Conservation (phyloP, 139 green algal species). For the Diplosphaera chodatii region DNA sequence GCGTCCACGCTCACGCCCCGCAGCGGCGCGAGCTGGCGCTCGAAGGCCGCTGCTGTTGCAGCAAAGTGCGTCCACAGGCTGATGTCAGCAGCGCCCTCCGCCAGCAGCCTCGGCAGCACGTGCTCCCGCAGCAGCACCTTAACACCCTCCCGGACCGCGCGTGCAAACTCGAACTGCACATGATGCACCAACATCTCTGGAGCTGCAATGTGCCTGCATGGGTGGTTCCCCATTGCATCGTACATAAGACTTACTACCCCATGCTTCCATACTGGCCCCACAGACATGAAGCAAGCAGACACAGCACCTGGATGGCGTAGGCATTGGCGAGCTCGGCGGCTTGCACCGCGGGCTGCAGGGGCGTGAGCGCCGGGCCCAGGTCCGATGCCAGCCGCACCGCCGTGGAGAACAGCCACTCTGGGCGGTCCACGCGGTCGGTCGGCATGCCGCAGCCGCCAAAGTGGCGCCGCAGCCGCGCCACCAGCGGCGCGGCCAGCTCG, state of each 20-base stretch:
- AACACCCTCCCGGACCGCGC: slow-evolving; percentile 22
- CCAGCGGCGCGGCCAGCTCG: slow-evolving; percentile 26
- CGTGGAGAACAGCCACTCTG: slow-evolving; percentile 44
- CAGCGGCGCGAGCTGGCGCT: slow-evolving; percentile 14
- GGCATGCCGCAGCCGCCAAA: slow-evolving; percentile 25
- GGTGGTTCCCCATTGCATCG: no score
- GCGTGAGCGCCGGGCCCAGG: slow-evolving; percentile 8
- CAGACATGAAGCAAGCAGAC: no score
- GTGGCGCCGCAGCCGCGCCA: slow-evolving; percentile 19
- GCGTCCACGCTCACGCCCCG: background rate
- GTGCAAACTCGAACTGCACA: slow-evolving; percentile 36
- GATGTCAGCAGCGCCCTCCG: slow-evolving; percentile 1
- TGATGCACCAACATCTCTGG: no score
- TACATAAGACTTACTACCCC: no score
- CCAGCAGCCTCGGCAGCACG: slow-evolving; percentile 29
- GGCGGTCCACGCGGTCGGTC: slow-evolving; percentile 29
- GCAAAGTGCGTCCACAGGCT: slow-evolving; percentile 37
- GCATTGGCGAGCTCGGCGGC: slow-evolving; percentile 9
- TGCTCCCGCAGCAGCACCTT: slow-evolving; percentile 28
- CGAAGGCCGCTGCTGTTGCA: slow-evolving; percentile 33
- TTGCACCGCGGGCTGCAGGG: slow-evolving; percentile 32
- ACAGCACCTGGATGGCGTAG: slow-evolving; percentile 12
- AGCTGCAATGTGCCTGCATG: no score
- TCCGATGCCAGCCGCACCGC: slow-evolving; percentile 9
- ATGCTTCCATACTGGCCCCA: no score